phyloP scores from a whole-genome alignment of 176 grass and related monocot genomes.

The Guadua angustifolia region DNA sequence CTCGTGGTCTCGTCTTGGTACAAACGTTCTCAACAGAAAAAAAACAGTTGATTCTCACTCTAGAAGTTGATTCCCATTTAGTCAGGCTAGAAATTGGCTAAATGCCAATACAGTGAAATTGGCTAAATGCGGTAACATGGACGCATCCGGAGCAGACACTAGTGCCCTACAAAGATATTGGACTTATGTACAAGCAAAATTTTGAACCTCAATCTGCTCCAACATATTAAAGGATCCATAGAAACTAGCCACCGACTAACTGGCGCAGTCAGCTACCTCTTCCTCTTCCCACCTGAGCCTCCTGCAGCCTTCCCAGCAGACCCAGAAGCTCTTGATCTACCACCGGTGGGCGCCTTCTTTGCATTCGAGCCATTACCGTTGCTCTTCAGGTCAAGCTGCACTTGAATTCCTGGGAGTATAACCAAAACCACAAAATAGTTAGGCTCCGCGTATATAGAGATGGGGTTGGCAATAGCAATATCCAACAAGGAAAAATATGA shows the following conservation, averaged over 20 bases:
- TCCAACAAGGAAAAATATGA: constrained; percentile 16
- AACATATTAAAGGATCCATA: constrained; percentile 29
- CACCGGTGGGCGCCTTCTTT: constrained; percentile 66
- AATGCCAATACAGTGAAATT: neutral
- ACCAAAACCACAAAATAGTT: neutral
- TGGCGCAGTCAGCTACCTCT: constrained; percentile 45
- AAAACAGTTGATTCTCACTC: neutral
- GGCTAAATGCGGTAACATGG: neutral
- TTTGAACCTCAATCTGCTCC: constrained; percentile 14
- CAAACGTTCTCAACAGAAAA: neutral
- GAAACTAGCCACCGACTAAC: too few species aligned
- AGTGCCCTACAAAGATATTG: constrained; percentile 17
- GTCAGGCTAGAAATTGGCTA: neutral
- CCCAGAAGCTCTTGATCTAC: constrained; percentile 55
- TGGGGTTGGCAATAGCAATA: neutral
- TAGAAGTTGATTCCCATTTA: too few species aligned
- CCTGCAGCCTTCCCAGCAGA: constrained; percentile 49
- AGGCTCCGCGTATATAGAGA: neutral
- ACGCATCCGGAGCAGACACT: constrained; percentile 8
- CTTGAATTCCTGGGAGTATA: constrained; percentile 72
- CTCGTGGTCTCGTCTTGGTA: neutral
- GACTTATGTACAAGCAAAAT: constrained; percentile 58
- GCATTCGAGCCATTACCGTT: constrained; percentile 39
- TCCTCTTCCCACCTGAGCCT: constrained; percentile 76
- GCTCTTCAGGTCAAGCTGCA: constrained; percentile 88